Evolutionary conservation across 805 yeast species (phyloP).

Genomic region (Starmerella potacharoeniae): DNA sequence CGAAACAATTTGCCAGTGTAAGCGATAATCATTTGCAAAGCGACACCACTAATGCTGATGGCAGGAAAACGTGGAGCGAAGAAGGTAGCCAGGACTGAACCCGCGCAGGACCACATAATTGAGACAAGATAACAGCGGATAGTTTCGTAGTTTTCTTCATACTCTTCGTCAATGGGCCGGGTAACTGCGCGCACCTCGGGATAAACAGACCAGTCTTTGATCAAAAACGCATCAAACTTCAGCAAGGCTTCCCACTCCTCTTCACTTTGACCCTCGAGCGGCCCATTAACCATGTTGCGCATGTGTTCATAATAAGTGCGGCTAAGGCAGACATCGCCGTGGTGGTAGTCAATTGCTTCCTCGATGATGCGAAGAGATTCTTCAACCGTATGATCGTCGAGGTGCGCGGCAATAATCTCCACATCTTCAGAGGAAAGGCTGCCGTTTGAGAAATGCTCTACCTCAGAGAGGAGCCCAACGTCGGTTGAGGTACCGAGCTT

Average conservation of each 20-base stretch:
- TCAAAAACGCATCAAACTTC: constrained; percentile 35
- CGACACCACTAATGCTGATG: constrained; percentile 39
- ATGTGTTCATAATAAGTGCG: constrained; percentile 32
- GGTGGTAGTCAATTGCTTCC: constrained; percentile 34
- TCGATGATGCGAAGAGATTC: constrained; percentile 35
- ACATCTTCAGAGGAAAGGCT: constrained; percentile 11
- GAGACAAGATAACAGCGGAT: constrained; percentile 42
- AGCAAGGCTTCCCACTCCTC: constrained; percentile 21
- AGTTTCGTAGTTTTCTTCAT: constrained; percentile 36
- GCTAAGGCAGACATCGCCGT: constrained; percentile 41
- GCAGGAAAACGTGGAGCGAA: constrained; percentile 50
- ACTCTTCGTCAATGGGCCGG: constrained; percentile 41
- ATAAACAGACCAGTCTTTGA: constrained; percentile 40
- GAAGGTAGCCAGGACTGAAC: constrained; percentile 45
- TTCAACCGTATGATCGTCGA: constrained; percentile 25
- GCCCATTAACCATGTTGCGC: constrained; percentile 25
- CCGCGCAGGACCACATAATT: constrained; percentile 41
- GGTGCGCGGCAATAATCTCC: constrained; percentile 12
- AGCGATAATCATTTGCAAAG: constrained; percentile 48
- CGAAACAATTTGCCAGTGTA: constrained; percentile 43
- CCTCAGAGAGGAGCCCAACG: constrained; percentile 1
- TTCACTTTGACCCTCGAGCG: constrained; percentile 7
- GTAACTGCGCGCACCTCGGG: constrained; percentile 53
- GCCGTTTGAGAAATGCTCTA: constrained; percentile 8
- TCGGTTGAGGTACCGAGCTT: not conserved